Evolutionary conservation across 2,329 filamentous ascomycete species (phyloP), one percentile per base, ranked within the genome.

Genomic region (Lasiodiplodia theobromae): DNA sequence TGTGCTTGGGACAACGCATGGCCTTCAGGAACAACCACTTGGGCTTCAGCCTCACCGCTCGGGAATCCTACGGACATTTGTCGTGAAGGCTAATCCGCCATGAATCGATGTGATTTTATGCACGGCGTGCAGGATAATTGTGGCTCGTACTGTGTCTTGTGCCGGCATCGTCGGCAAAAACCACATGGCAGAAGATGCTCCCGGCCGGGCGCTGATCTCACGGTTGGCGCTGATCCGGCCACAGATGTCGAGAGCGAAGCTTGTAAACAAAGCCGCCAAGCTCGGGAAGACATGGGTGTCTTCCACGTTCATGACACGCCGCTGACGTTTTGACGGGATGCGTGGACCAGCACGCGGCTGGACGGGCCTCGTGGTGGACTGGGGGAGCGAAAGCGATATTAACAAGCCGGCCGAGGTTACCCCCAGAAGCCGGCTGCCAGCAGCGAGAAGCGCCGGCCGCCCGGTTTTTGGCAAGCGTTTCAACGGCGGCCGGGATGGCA

Each of bases 261-360:
- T 64, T 51, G 60, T 51, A 52, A 52, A 52, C 28, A 64, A 53
- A 53, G 60, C 28, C 11, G 47, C 60, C 60, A 64, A 64, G 60
- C 47, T n/a, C 47, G 40, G 23, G 31, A n/a, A 21, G 31, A 53
- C 60, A 64, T 64, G 60, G 60, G 60, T 47, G 44, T 21, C 44
- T 23, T 44, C 21, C 44, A 63, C 21, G 58, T 40, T 34, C 28
- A 25, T 18, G 60, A 53, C 28, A 25, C 58, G 60, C 60, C 60
- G 60, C 60, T 64, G 60, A 64, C 60, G 60, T 64, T 49, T 44
- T 64, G 28, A 52, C 60, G 47, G 60, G 60, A 64, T 52, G 60
- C 47, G 60, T 52, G 51, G 47, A 34, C 47, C 60, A 63, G 58
- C 58, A 63, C 58, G 58, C 58, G 57, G 57, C 57, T 18, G 58